These are phyloP conservation scores for Phytophthora ramorum DNA, from an alignment of 352 stramenopile species.

Conservation along the genomic window DNA sequence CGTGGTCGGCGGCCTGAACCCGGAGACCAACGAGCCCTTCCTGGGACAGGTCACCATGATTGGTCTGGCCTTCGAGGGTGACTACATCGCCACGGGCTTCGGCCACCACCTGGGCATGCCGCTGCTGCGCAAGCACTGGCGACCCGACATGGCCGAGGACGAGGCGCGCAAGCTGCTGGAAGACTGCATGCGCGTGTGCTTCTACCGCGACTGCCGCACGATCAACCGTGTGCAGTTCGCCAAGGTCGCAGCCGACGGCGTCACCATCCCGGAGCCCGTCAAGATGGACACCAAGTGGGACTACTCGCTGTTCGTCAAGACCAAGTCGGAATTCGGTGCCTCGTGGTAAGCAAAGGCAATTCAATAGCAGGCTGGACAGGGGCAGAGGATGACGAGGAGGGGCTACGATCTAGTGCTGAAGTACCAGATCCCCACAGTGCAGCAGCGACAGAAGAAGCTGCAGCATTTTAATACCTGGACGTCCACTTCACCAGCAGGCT, in stretches of 20 bases:
- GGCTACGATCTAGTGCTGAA: background rate
- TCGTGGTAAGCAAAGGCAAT: conserved; percentile 75
- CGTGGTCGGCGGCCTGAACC: conserved; percentile 94
- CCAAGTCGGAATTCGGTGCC: conserved; percentile 89
- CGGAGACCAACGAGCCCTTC: conserved; percentile 92
- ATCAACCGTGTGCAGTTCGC: conserved; percentile 98
- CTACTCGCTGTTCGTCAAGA: conserved; percentile 86
- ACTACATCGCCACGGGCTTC: conserved; percentile 98
- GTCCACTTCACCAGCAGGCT: conserved; percentile 14
- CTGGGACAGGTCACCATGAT: conserved; percentile 98
- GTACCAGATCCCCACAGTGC: background rate
- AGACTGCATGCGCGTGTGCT: conserved; percentile 98
- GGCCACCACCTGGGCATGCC: conserved; percentile 97
- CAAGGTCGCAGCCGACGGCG: conserved; percentile 91
- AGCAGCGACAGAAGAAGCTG: conserved; percentile 5
- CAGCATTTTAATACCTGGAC: conserved; percentile 1
- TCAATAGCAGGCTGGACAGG: conserved; percentile 4
- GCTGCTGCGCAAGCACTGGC: conserved; percentile 96
- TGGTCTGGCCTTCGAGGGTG: conserved; percentile 96
- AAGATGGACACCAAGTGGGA: conserved; percentile 97
- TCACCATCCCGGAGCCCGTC: conserved; percentile 94
- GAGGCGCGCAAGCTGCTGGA: conserved; percentile 96
- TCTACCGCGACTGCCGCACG: conserved; percentile 98
- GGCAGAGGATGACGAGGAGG: background rate
- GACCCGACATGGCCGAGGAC: conserved; percentile 92